Evolutionary conservation across 345 rosid species (phyloP).

Genomic region (Cardamine occulta): DNA sequence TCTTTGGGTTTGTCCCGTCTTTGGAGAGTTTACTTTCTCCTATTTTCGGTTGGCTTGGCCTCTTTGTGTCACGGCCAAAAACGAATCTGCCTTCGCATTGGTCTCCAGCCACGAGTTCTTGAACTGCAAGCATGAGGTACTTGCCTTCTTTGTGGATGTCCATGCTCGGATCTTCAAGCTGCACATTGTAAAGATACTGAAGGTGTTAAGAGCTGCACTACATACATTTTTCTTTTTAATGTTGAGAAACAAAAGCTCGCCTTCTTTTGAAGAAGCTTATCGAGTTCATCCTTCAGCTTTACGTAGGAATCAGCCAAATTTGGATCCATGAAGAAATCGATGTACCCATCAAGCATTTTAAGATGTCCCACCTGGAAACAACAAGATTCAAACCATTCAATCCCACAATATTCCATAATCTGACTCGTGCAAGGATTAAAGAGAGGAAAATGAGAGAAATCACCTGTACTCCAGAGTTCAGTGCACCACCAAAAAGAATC

Average conservation of each 20-base stretch:
- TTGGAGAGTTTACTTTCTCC: slow-evolving; percentile 61
- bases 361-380: slow-evolving; percentile 79
- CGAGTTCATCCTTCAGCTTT: slow-evolving; percentile 85
- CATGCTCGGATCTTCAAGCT: slow-evolving; percentile 76
- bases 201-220: slow-evolving; percentile 11
- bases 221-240: background rate
- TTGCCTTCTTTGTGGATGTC: slow-evolving; percentile 92
- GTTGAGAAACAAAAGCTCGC: slow-evolving; percentile 31
- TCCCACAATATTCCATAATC: background rate
- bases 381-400: slow-evolving; percentile 6
- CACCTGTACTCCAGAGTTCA: slow-evolving; percentile 76
- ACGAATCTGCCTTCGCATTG: slow-evolving; percentile 97
- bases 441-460: slow-evolving; percentile 21
- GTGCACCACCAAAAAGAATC: slow-evolving; percentile 85
- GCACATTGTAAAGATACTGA: slow-evolving; percentile 26
- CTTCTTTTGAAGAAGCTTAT: slow-evolving; percentile 75
- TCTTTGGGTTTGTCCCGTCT: slow-evolving; percentile 95
- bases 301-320: slow-evolving; percentile 82
- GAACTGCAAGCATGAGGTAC: slow-evolving; percentile 86
- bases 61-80: slow-evolving; percentile 81
- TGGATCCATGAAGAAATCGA: slow-evolving; percentile 95
- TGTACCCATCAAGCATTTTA: slow-evolving; percentile 89
- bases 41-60: slow-evolving; percentile 51
- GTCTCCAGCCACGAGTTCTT: slow-evolving; percentile 90
- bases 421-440: background rate